A percentile compares a stretch with the other conserved stretches of the same genome.
Evolutionary conservation across 2,329 filamentous ascomycete genomes (phyloP).

Genomic region (Acarospora socialis): DNA sequence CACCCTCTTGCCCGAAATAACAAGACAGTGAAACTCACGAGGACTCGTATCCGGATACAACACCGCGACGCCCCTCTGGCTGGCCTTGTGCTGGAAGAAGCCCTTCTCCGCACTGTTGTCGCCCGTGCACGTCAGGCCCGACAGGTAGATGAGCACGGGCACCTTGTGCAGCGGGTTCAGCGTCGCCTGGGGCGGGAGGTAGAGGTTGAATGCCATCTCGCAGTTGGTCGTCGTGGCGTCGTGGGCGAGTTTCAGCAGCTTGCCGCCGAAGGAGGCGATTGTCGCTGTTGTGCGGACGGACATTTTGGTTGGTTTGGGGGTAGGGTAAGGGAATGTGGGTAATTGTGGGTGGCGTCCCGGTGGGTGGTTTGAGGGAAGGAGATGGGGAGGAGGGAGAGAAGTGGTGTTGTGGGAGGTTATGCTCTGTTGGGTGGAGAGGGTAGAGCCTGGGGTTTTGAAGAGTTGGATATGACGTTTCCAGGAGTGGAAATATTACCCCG

Average conservation of each 20-base stretch:
- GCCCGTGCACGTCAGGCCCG: slow-evolving; percentile 85
- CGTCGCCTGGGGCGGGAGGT: slow-evolving; percentile 61
- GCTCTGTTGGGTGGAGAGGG: no score
- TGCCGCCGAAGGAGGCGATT: slow-evolving; percentile 84
- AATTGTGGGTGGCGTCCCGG: background rate
- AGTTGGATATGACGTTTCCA: no score
- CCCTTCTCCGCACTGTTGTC: slow-evolving; percentile 67
- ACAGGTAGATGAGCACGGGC: slow-evolving; percentile 83
- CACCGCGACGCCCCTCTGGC: slow-evolving; percentile 71
- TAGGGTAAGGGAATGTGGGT: no score
- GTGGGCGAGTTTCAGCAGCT: slow-evolving; percentile 88
- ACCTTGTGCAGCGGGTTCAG: slow-evolving; percentile 42
- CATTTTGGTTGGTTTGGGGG: slow-evolving; percentile 37
- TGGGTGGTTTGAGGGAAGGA: slow-evolving; percentile 1
- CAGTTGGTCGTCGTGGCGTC: slow-evolving; percentile 63
- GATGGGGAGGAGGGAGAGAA: slow-evolving; percentile 1
- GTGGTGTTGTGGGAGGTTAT: no score
- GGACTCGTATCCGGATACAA: slow-evolving; percentile 93
- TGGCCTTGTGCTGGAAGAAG: slow-evolving; percentile 78
- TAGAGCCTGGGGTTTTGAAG: no score
- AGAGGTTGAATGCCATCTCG: slow-evolving; percentile 87
- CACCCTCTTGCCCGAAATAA: background rate
- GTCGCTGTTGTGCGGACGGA: slow-evolving; percentile 78
- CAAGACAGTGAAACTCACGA: slow-evolving; percentile 36
- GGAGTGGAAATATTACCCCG: no score